Percentiles rank a stretch among this genome's conserved stretches.
These are phyloP conservation scores for Penicillium paneum DNA, from an alignment of 2,329 filamentous ascomycete genomes.

Conservation along the genomic window DNA sequence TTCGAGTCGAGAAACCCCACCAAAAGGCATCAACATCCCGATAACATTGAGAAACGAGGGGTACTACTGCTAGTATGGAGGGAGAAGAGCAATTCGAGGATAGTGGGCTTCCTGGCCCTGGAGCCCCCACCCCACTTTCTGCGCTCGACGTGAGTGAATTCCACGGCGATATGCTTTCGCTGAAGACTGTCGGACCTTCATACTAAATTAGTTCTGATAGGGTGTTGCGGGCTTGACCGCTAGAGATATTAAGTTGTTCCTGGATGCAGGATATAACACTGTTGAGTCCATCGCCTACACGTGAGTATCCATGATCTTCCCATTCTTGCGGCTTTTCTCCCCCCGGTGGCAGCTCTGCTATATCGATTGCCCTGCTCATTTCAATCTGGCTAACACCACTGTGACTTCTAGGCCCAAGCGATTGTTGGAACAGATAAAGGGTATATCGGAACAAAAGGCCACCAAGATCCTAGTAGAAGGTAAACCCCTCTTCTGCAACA, in stretches of 20 bases:
- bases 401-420: constrained; percentile 56
- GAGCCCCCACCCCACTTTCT: constrained; percentile 84
- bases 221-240: constrained; percentile 87
- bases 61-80: constrained; percentile 54
- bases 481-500: constrained; percentile 42
- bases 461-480: constrained; percentile 87
- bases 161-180: neutral
- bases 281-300: constrained; percentile 97
- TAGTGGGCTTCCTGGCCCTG: constrained; percentile 70
- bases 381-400: neutral
- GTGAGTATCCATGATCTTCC: constrained; percentile 41
- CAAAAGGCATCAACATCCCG: neutral
- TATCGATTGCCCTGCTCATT: neutral
- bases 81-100: constrained; percentile 75
- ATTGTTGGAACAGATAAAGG: constrained; percentile 89
- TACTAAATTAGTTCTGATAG: constrained; percentile 47
- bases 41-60: too few species aligned
- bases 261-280: constrained; percentile 91
- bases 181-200: neutral
- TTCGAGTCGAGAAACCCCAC: neutral
- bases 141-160: constrained; percentile 70
- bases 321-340: neutral
- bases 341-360: neutral
- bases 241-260: constrained; percentile 86
- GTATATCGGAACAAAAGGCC: constrained; percentile 95